Evolutionary conservation across 352 stramenopile species (phyloP).

Genomic region (Pythium apleroticum): DNA sequence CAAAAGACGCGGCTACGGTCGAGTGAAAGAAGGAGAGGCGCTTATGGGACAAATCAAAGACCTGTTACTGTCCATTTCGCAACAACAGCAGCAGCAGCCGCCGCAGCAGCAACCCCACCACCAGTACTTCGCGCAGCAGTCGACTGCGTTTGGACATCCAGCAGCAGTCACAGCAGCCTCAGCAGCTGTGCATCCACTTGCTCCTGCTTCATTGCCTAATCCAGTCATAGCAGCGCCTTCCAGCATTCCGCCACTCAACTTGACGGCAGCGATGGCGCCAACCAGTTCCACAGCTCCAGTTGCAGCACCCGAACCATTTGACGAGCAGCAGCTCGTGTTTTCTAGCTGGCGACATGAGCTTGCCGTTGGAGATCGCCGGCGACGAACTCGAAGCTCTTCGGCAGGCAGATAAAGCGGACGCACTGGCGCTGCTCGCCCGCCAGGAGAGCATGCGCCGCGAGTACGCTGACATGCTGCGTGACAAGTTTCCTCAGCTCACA

Average conservation of each 20-base stretch:
- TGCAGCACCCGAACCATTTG: not conserved
- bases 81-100: conserved; percentile 21
- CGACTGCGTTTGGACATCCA: not conserved
- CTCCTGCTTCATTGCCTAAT: no score
- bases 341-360: not conserved
- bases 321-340: not conserved
- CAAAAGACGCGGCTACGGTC: no score
- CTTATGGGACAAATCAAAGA: conserved; percentile 65
- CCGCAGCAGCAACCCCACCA: not conserved
- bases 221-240: conserved; percentile 1
- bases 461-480: conserved; percentile 42
- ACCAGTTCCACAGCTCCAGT: not conserved
- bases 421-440: conserved; percentile 6
- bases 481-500: conserved; percentile 43
- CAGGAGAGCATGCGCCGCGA: conserved; percentile 36
- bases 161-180: not conserved
- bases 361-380: not conserved
- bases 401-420: conserved; percentile 12
- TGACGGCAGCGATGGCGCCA: not conserved
- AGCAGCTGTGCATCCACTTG: no score
- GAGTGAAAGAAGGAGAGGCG: not conserved
- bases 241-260: not conserved
- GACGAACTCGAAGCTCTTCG: conserved; percentile 15
- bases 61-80: conserved; percentile 33
- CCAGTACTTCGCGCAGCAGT: not conserved